These are phyloP conservation scores for Triadica sebifera DNA, from an alignment of 345 rosid species.

Conservation along the genomic window DNA sequence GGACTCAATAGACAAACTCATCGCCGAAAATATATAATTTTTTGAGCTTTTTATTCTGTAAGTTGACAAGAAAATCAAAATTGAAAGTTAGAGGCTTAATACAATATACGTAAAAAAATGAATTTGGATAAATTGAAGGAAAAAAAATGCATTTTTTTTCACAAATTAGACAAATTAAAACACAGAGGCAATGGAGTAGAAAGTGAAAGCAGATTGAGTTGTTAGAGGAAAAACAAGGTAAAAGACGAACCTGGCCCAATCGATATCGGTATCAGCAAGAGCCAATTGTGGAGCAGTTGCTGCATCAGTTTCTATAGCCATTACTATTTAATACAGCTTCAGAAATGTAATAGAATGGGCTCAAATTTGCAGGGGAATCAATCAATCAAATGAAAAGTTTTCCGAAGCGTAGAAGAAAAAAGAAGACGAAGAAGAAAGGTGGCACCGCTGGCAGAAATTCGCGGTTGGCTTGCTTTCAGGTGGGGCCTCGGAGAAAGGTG, in stretches of 20 bases:
- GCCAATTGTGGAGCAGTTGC: constrained; percentile 33
- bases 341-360: neutral
- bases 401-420: neutral
- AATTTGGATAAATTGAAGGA: too few relatives aligned
- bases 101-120: too few relatives aligned
- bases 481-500: neutral
- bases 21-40: too few relatives aligned
- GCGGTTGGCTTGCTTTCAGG: neutral
- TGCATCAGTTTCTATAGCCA: constrained; percentile 41
- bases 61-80: too few relatives aligned
- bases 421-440: too few relatives aligned
- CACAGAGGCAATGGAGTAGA: too few relatives aligned
- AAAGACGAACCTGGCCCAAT: constrained; percentile 49
- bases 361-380: too few relatives aligned
- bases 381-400: neutral
- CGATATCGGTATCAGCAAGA: constrained; percentile 58
- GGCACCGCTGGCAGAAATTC: neutral
- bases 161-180: too few relatives aligned
- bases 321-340: neutral
- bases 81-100: too few relatives aligned
- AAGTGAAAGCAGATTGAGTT: neutral
- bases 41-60: too few relatives aligned
- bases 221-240: neutral
- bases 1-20: too few relatives aligned
- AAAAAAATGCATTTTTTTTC: too few relatives aligned